A percentile compares a stretch with the other conserved stretches of the same genome.
These are phyloP conservation scores for Zoysia pacifica DNA, from an alignment of 176 grass and related monocot species.

Conservation along the genomic window DNA sequence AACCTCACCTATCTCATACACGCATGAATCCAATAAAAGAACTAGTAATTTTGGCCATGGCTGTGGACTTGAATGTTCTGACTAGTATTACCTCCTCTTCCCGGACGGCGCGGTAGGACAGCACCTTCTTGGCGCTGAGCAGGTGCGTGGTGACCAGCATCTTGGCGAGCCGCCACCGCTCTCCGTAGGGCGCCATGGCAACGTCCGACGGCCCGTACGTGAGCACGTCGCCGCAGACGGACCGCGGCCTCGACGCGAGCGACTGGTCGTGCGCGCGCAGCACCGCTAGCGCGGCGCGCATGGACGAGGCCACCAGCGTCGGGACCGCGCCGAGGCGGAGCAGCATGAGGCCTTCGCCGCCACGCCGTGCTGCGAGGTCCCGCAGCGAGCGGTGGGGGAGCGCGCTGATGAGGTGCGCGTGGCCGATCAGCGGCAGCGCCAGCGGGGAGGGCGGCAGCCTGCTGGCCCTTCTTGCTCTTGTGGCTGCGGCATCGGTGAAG, in stretches of 20 bases:
- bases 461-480: not conserved
- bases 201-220: too few species aligned
- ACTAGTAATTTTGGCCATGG: not conserved
- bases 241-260: too few species aligned
- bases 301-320: constrained; percentile 39
- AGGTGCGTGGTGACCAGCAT: constrained; percentile 32
- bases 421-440: constrained; percentile 28
- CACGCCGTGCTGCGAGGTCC: constrained; percentile 18
- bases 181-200: too few species aligned
- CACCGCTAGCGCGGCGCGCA: constrained; percentile 26
- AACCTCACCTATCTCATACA: not conserved
- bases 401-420: constrained; percentile 43
- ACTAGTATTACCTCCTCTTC: not conserved
- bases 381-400: constrained; percentile 35
- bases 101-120: not conserved
- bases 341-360: constrained; percentile 26
- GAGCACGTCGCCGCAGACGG: too few species aligned
- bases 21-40: too few species aligned
- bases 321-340: constrained; percentile 47
- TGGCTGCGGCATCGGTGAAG: too few species aligned
- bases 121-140: constrained; percentile 15
- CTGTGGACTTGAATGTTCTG: not conserved
- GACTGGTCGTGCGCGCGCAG: constrained; percentile 44
- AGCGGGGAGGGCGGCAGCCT: constrained; percentile 35
- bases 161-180: constrained; percentile 42